Evolutionary conservation across 1,284 basidiomycete species (phyloP), one percentile per base, ranked within the genome.

Genomic region (Stygiomarasmius scandens): DNA sequence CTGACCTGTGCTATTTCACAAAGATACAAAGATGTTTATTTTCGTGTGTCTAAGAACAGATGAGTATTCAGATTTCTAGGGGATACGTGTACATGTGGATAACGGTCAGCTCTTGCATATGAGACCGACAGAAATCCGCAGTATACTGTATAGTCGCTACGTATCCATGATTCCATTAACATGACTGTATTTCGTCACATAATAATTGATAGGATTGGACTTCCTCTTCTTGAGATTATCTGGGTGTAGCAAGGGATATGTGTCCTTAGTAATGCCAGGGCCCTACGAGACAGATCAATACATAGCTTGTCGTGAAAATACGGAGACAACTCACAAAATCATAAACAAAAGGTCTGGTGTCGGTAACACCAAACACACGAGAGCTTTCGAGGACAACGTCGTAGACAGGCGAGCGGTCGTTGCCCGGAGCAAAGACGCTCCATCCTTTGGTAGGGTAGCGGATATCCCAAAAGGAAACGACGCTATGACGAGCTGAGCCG

Each of bases 391-490:
- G 71, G 29, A 85, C 69, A 52, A 92, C 67, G 2, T 82, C 80
- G 66, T 91, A 92, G 8, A 92, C 87, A 0, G 90, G 90, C 2
- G 86, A 89, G 0, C 79, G 71, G 65, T 90, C 88, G 64, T 89
- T 89, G 5, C 86, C 84, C 1, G 90, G 90, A 2, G 86, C 86
- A 67, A 90, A 83, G 2, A 90, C 84, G 61, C 85, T 88, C 86
- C 88, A 91, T 2, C 89, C 89, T 22, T 61, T 68, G 6, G 66
- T 70, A 0, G 86, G 77, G 22, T 75, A 75, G 22, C 90, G 84
- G 25, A 90, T 76, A 68, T 92, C 90, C 86, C 88, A 92, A 61
- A 92, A 85, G 1, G 87, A 82, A 51, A 92, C 81, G 23, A 91
- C 81, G 58, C 85, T 83, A 66, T 92, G 87, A 11, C 87, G 79